Base-by-base conservation (phyloP, 83 land plant species). In the Thuja plicata region DNA sequence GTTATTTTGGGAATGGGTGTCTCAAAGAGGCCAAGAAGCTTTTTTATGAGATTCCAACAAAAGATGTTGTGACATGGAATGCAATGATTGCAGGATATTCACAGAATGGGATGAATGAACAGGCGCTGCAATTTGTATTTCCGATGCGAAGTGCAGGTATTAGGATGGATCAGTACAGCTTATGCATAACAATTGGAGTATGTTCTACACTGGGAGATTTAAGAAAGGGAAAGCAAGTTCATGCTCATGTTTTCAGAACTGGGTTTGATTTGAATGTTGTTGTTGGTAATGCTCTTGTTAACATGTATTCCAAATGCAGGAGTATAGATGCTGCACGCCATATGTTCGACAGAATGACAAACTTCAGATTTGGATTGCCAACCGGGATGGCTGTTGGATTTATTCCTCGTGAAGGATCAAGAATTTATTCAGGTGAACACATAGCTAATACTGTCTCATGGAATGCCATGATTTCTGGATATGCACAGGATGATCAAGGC, bases 221-320 rank as follows among this genome's bases (percentile, higher is more conserved):
- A 32, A 55, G 35, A 87, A 43, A 32, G 79, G 88, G 81, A 13
- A 77, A 78, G 89, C 54, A 74, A 74, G 87, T 88, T 37, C 89
- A 88, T 73, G 55, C 40, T 43, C 54, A 74, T 19, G 84, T 88
- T 19, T 16, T 70, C 40, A 74, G 54, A 88, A 74, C 38, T 78
- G 54, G 60, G 3, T 50, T 73, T 88, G 40, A 78, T 12, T 38
- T 66, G 43, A 87, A 87, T 21, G 43, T 8, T 17, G 88, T 62
- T 30, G 79, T 87, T 5, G 88, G 40, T n/a, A 88, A 88, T 77
- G 83, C 89, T 77, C 85, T 88, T 43, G 60, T 88, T 24, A 86
- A 88, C 79, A 87, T 87, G 88, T 88, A 88, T 88, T 27, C 89
- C 7, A 88, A 80, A 88, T 77, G 86, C 16, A 48, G 88, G 38